Conservation (phyloP, 2,329 filamentous ascomycete genomes). For the Fusarium transvaalense region DNA sequence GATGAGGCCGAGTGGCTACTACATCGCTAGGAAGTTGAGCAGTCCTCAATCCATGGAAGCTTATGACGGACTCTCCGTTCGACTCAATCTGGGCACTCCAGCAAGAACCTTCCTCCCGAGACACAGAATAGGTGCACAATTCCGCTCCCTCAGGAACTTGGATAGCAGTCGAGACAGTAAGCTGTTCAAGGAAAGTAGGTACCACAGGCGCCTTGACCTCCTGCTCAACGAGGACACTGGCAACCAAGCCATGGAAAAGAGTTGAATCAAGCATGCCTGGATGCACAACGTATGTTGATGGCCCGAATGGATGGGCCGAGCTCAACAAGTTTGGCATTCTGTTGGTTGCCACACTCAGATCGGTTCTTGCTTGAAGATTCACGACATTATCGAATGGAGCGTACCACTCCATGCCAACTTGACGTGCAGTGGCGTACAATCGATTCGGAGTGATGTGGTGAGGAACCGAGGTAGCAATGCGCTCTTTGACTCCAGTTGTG, state of each 20-base stretch:
- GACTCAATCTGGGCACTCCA: conserved; percentile 2
- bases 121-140: not conserved
- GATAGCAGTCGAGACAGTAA: conserved; percentile 3
- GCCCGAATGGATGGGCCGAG: conserved; percentile 6
- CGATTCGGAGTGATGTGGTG: conserved; percentile 12
- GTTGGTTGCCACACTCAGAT: conserved; percentile 5
- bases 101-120: not conserved
- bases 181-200: conserved; percentile 10
- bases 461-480: conserved; percentile 6
- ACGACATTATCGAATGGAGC: conserved; percentile 3
- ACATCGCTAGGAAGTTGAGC: conserved; percentile 8
- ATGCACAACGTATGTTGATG: conserved; percentile 6
- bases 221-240: conserved; percentile 4
- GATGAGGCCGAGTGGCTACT: not conserved
- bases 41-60: conserved; percentile 2
- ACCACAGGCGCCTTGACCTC: conserved; percentile 11
- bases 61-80: not conserved
- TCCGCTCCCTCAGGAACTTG: not conserved
- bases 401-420: conserved; percentile 8
- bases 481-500: conserved; percentile 2
- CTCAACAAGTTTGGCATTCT: not conserved
- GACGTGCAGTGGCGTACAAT: conserved; percentile 3
- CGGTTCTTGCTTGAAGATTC: conserved; percentile 10
- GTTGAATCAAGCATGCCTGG: conserved; percentile 15
- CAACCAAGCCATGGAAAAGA: conserved; percentile 7